phyloP scores from a whole-genome alignment of 805 yeast species.

The Danielia oregonensis region DNA sequence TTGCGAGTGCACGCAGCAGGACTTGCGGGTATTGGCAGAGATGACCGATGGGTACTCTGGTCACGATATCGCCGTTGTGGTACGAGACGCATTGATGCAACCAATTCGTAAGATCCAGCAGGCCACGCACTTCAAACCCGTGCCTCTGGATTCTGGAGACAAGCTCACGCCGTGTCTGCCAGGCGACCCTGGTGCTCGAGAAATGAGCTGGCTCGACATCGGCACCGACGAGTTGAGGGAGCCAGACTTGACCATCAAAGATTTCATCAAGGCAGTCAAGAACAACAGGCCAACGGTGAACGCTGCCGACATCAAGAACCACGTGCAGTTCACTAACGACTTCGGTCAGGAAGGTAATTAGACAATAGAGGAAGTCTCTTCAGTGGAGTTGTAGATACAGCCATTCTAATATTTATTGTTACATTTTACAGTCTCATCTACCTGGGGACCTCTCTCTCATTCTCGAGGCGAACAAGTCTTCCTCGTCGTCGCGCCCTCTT shows the following conservation, averaged over 20 bases:
- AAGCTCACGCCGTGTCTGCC: slow-evolving; percentile 93
- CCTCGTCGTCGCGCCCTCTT: slow-evolving; percentile 22
- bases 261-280: slow-evolving; percentile 88
- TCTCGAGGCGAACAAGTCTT: slow-evolving; percentile 34
- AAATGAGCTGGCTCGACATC: slow-evolving; percentile 91
- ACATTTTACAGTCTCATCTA: slow-evolving; percentile 1
- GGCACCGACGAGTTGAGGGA: slow-evolving; percentile 86
- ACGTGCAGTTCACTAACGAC: slow-evolving; percentile 84
- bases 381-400: no score
- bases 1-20: slow-evolving; percentile 68
- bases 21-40: slow-evolving; percentile 74
- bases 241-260: slow-evolving; percentile 86
- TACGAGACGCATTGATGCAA: slow-evolving; percentile 96
- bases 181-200: slow-evolving; percentile 83
- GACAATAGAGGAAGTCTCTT: no score
- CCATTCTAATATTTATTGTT: no score
- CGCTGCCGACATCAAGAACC: slow-evolving; percentile 73
- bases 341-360: slow-evolving; percentile 97
- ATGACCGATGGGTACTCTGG: slow-evolving; percentile 98
- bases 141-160: slow-evolving; percentile 39
- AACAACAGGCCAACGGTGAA: slow-evolving; percentile 94
- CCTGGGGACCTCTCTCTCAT: slow-evolving; percentile 19
- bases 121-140: slow-evolving; percentile 89
- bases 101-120: slow-evolving; percentile 93
- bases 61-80: slow-evolving; percentile 94